Base-by-base conservation (phyloP, 495 filamentous ascomycete species). In the Letharia columbiana region DNA sequence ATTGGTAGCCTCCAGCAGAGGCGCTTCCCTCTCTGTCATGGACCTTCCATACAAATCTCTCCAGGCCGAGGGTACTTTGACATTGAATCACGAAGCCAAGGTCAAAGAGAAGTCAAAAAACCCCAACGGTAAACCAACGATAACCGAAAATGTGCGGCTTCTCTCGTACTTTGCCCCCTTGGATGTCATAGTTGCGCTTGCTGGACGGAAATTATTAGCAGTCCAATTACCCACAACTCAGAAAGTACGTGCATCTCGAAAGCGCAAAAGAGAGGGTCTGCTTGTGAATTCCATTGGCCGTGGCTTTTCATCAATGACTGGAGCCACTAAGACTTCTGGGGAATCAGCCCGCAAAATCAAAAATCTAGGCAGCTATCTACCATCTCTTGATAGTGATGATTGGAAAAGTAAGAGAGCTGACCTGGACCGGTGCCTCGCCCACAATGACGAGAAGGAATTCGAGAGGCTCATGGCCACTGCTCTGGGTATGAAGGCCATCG, bases 201-300 rank as follows among this genome's bases (percentile, higher is more conserved):
- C 73, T 41, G 81, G 77, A 28, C 74, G 75, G 31, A 74, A 76
- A 13, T 64, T 87, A 15, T 66, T 84, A n/a, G 82, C 80, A 10
- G 69, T 85, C 50, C 83, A 85, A 67, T 71, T 86, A 11, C 80
- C 58, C 11, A 59, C 50, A n/a, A 35, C 23, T 12, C 18, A 12
- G 35, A 41, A 63, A 20, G n/a, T 23, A 10, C 18, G 23, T 64
- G 44, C 37, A n/a, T 78, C 80, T 15, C 79, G 78, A 40, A 88
- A 88, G 74, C 80, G 86, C 9, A 83, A 85, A 12, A 80, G 85
- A 20, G 83, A 86, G 62, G 88, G 89, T 20, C 77, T 90, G 31
- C 74, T 91, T 39, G 86, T 89, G 35, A 86, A 90, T 70, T 86
- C 88, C 1, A 84, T 91, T 68, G 86, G 88, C 6, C 84, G 85